These are phyloP conservation scores for Fusarium bactridioides DNA, from an alignment of 2,329 filamentous ascomycete genomes.

Conservation along the genomic window DNA sequence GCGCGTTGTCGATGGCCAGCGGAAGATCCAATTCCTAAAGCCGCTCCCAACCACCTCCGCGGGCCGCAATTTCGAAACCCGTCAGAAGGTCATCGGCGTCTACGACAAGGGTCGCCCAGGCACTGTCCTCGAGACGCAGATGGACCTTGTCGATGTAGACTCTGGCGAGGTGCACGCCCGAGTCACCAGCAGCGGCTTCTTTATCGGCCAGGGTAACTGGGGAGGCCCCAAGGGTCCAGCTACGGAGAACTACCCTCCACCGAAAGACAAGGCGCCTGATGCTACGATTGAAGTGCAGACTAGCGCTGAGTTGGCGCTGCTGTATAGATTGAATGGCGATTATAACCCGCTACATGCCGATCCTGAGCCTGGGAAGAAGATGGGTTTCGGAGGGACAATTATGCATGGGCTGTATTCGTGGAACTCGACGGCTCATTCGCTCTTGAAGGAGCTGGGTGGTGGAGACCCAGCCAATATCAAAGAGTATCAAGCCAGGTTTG, in stretches of 20 bases:
- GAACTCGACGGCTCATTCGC: constrained; percentile 55
- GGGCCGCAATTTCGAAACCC: constrained; percentile 51
- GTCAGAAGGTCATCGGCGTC: constrained; percentile 51
- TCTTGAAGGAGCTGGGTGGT: constrained; percentile 51
- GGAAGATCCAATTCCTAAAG: constrained; percentile 49
- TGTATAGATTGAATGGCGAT: constrained; percentile 57
- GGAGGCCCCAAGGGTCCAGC: constrained; percentile 51
- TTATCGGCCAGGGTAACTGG: constrained; percentile 56
- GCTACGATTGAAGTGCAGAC: constrained; percentile 50
- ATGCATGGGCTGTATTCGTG: constrained; percentile 57
- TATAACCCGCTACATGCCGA: constrained; percentile 58
- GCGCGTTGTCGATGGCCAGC: constrained; percentile 52
- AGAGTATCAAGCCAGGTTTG: constrained; percentile 55
- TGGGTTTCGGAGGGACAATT: constrained; percentile 56
- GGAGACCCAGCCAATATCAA: constrained; percentile 52
- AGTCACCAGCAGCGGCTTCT: constrained; percentile 52
- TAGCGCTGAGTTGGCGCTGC: constrained; percentile 48
- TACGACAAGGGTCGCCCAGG: constrained; percentile 50
- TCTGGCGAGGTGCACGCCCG: constrained; percentile 50
- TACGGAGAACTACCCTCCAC: constrained; percentile 43
- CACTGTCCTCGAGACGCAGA: constrained; percentile 49
- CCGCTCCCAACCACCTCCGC: constrained; percentile 48
- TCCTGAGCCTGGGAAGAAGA: constrained; percentile 50
- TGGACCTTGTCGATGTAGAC: constrained; percentile 49
- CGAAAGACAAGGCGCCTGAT: constrained; percentile 47